Evolutionary conservation across 257 asterid species (phyloP), one percentile per base, ranked within the genome.

Genomic region (Nicotiana undulata): DNA sequence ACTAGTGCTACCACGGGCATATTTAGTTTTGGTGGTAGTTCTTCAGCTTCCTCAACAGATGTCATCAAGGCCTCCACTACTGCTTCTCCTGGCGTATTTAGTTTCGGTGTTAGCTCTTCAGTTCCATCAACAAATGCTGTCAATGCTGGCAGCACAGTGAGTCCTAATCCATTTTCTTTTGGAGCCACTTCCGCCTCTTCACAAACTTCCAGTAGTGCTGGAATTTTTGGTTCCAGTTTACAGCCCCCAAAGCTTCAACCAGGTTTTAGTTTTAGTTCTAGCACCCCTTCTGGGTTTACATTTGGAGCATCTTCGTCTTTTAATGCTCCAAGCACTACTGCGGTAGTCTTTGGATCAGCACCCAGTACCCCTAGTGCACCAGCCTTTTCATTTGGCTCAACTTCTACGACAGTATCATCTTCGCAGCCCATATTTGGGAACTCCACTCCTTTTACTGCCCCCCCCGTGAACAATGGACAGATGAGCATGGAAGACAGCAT

Each of bases 401-500:
- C 86, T 61, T 80, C 93, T 75, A 76, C 88, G 40, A 58, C 89
- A 66, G 76, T 84, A 32, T 22, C 84, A 0, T 26, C 67, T 37
- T 5, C 75, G 6, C 84, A 40, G 74, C 16, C 63, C 37, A 20
- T 44, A 13, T 70, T 81, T 72, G 91, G 92, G 55, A 81, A 31
- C 79, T 65, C 87, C 4, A 28, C 79, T 77, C 85, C 85, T 56
- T 84, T 88, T 81, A 79, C 82, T 52, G 83, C 90, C 17, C 28
- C 91, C 58, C 82, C 89, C 5, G 92, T 87, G 59, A 93, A 90
- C 79, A 82, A 77, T 82, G 92, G 87, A 84, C 98, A 88, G 82
- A 92, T 91, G 97, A 87, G 65, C 80, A 87, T 88, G 28, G 98
- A 94, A 82, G 98, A 91, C 90, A 92, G 93, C 88, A 95, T 95